Evolutionary conservation across 73 alveolate species (phyloP).

Genomic region (Symbiodinium pilosum): DNA sequence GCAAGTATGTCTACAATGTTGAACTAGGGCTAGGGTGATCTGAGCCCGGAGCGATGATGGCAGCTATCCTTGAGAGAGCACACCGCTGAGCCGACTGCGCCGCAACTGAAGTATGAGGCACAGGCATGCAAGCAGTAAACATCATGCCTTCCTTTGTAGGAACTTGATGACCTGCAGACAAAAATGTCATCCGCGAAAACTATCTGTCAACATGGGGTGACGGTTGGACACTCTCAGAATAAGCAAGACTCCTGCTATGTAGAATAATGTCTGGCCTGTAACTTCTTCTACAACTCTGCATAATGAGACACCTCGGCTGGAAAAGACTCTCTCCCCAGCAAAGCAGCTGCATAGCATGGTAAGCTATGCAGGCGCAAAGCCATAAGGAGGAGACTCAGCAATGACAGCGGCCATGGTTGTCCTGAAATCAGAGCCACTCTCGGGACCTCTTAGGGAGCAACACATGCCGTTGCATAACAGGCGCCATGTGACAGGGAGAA

Average conservation of each 20-base stretch:
- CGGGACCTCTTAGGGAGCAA: neutral
- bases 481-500: no score
- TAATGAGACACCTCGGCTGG: neutral
- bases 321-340: no score
- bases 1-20: no score
- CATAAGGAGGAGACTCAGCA: neutral
- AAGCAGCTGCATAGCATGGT: no score
- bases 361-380: no score
- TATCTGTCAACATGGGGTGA: no score
- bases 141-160: slow-evolving; percentile 1
- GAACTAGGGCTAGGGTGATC: no score
- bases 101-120: neutral
- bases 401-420: slow-evolving; percentile 12
- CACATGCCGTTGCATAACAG: no score
- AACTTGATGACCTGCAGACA: slow-evolving; percentile 5
- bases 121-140: neutral
- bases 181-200: no score
- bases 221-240: no score
- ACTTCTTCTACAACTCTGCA: slow-evolving; percentile 18
- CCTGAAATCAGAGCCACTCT: neutral
- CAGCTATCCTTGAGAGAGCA: neutral
- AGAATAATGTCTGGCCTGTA: neutral
- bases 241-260: neutral
- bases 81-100: neutral
- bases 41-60: neutral